Base-by-base conservation (phyloP, 208 protist genomes). In the Leishmania major region DNA sequence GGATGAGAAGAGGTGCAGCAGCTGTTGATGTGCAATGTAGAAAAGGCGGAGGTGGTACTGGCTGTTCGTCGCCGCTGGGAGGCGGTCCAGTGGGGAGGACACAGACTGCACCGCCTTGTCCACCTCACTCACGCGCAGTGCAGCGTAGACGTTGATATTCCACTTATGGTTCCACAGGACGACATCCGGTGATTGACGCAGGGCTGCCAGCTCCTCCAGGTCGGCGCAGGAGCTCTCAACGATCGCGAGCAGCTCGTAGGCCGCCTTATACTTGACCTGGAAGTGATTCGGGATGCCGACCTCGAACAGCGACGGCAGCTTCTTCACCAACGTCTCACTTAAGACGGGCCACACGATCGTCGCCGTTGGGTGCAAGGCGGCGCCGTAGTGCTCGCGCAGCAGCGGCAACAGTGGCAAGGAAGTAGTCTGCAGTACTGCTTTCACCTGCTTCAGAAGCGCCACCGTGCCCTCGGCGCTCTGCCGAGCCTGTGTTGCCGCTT, bases 111-210 rank as follows among this genome's bases (percentile, higher is more conserved):
- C 74, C 35, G 77, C 73, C 77, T 88, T 88, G 62, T 88, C 83
- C 78, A 94, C 62, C 84, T 95, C 92, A 40, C 85, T 92, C 40
- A 82, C 71, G 40, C 93, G 89, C 79, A 97, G 84, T 13, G 91
- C 89, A 1, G 85, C 85, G 77, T 98, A 98, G 35, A 96, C 91
- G 77, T 98, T 93, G n/a, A 89, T 88, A 77, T 98, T 98, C 94
- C 95, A 98, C 82, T 94, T 95, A 81, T 94, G 90, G 55, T 89
- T 91, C 94, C 95, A 98, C 75, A 94, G 47, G 37, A 86, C 82
- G 15, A 96, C 88, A 79, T 95, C 93, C 3, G 91, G 86, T 25
- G 91, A 96, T 47, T 86, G 80, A 64, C 90, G 85, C 72, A 98
- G 79, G 43, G 69, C 77, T 35, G 69, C 73, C 11, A 95, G 80